Conservation (phyloP, 257 asterid genomes). For the Agastache rugosa region DNA sequence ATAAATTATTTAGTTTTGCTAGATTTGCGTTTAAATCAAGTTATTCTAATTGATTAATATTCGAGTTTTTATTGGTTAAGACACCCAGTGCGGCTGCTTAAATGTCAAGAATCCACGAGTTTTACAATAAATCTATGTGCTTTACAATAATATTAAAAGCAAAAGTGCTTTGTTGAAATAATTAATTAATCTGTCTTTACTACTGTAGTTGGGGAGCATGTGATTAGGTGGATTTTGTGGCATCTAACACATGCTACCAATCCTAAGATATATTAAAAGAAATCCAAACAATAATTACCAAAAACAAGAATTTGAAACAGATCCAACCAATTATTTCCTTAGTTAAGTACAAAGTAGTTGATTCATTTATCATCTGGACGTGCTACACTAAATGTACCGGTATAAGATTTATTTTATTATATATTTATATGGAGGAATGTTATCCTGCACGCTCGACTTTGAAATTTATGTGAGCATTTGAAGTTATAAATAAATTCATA, state of each 20-base stretch:
- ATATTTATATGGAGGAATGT: neutral
- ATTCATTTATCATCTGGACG: conserved; percentile 6
- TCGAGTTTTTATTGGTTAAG: neutral
- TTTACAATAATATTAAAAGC: conserved; percentile 6
- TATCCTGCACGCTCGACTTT: neutral
- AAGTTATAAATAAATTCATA: neutral
- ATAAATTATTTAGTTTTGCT: neutral
- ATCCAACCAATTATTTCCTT: conserved; percentile 26
- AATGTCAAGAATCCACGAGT: conserved; percentile 17
- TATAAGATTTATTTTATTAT: neutral
- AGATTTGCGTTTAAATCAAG: conserved; percentile 22
- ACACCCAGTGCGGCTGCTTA: conserved; percentile 8
- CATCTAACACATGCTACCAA: conserved; percentile 80
- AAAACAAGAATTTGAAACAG: conserved; percentile 16
- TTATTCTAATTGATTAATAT: neutral
- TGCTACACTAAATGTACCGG: neutral
- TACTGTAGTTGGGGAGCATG: conserved; percentile 61
- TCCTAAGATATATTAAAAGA: conserved; percentile 37
- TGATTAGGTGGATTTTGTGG: conserved; percentile 72
- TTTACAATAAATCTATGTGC: conserved; percentile 13
- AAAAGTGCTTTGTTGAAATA: conserved; percentile 35
- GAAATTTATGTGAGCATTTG: neutral
- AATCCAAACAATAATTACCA: conserved; percentile 38
- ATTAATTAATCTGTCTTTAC: conserved; percentile 25
- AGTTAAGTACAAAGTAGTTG: conserved; percentile 40